A percentile compares a stretch with the other conserved stretches of the same genome.
These are phyloP conservation scores for Nakaseomyces sp. DNA, from an alignment of 1,139 yeast species.

Conservation along the genomic window DNA sequence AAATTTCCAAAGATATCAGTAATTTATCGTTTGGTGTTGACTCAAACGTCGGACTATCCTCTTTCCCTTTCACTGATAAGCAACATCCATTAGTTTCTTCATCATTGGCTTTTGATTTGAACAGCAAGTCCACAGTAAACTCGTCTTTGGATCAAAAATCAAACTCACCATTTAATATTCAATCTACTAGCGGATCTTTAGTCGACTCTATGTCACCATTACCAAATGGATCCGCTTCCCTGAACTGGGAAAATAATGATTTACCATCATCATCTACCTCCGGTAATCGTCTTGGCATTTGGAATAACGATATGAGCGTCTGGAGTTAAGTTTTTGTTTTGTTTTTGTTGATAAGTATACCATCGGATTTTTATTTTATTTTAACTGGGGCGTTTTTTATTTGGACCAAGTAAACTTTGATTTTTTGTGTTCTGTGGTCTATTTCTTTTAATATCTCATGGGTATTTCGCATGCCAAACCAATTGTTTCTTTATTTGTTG, in stretches of 20 bases:
- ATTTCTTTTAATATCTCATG: neutral
- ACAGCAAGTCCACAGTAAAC: neutral
- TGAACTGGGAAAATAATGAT: conserved; percentile 11
- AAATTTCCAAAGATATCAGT: neutral
- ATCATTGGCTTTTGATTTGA: conserved; percentile 1
- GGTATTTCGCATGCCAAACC: neutral
- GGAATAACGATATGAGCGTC: conserved; percentile 32
- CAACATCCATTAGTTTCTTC: conserved; percentile 1
- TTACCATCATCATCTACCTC: conserved; percentile 20
- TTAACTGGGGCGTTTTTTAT: neutral
- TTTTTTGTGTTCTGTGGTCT: neutral
- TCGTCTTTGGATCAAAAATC: neutral
- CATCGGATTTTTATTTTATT: conserved; percentile 3
- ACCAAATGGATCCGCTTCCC: neutral
- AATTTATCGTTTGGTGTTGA: conserved; percentile 1
- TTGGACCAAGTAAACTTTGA: neutral
- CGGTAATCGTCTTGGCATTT: conserved; percentile 21
- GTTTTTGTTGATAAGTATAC: neutral
- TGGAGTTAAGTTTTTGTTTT: conserved; percentile 24
- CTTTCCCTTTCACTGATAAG: neutral
- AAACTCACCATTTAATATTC: neutral
- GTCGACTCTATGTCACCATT: neutral
- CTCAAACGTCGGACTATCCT: neutral
- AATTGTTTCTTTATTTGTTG: neutral
- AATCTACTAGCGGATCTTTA: conserved; percentile 1